Percentiles rank a stretch among this genome's conserved stretches.
These are phyloP conservation scores for Fusarium vanettenii DNA, from an alignment of 2,329 filamentous ascomycete genomes.

Conservation along the genomic window DNA sequence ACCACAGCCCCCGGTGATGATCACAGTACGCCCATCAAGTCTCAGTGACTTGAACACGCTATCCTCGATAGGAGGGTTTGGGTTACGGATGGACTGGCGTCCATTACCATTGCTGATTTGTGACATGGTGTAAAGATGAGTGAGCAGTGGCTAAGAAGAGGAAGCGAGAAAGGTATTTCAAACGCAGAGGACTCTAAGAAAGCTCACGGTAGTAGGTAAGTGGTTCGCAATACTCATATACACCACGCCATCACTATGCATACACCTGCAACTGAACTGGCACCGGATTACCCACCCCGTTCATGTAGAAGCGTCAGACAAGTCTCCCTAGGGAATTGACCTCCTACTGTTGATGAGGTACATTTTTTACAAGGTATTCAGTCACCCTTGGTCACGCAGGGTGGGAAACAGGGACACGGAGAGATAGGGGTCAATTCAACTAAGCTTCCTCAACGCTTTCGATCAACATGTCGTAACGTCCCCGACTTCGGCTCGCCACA, in stretches of 20 bases:
- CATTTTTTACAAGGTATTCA: not conserved
- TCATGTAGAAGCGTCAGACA: not conserved
- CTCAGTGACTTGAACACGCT: constrained; percentile 33
- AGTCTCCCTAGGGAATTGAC: not conserved
- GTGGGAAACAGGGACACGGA: not conserved
- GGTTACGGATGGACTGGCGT: constrained; percentile 30
- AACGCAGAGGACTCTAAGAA: not conserved
- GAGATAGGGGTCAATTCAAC: not conserved
- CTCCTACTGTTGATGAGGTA: not conserved
- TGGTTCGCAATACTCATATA: not conserved
- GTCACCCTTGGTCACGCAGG: not conserved
- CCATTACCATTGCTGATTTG: constrained; percentile 22
- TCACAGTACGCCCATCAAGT: constrained; percentile 31
- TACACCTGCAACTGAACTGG: not conserved
- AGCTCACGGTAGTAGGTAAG: not conserved
- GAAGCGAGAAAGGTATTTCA: not conserved
- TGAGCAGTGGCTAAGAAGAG: not conserved
- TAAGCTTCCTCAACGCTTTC: constrained; percentile 41
- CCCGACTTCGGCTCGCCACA: constrained; percentile 63
- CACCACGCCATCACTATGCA: not conserved
- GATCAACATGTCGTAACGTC: constrained; percentile 43
- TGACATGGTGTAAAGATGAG: constrained; percentile 6
- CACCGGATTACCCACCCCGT: not conserved
- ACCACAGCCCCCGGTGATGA: constrained; percentile 59
- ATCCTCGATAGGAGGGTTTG: constrained; percentile 39